Evolutionary conservation across 1,139 yeast genomes (phyloP), one percentile per base, ranked within the genome.

Genomic region (Candida albicans): DNA sequence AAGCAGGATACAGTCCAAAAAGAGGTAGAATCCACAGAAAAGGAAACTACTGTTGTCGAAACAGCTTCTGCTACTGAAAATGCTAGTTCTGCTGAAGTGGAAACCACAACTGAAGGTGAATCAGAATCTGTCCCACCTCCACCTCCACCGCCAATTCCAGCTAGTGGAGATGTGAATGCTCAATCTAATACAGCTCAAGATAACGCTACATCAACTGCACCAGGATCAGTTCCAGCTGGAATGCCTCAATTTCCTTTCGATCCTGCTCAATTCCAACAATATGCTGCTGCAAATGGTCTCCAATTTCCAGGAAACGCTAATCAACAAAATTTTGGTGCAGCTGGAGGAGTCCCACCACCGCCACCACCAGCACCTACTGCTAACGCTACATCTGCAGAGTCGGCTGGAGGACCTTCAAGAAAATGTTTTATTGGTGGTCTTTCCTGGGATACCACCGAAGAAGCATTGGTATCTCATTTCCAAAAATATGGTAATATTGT

Each of bases 401-500:
- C 65, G 45, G 44, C 46, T 22, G 48, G 50, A 47, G 59, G 57
- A 14, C 72, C 72, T 12, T 70, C 77, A 10, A 66, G 61, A 44
- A 93, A 93, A 62, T 90, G 95, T 97, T 93, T 93, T 62, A 83
- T 93, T 63, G 99, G 99, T 52, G 99, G 99, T 42, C 81, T 93
- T 55, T 95, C 93, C 59, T 93, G 99, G 99, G 99, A 93, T 59
- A 93, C 99, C 26, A 85, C 95, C 8, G 99, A 93, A 59, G 96
- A 84, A 47, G 79, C 82, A 25, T 66, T 93, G 64, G 83, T 80
- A 50, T 84, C 82, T 46, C 93, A 93, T 65, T 93, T 93, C 64
- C 75, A 85, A 43, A 87, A 93, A 64, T 93, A 81, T 64, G 99
- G 99, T 54, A 95, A 87, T 52, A 95, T 93, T 42, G 65, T 81